phyloP scores from a whole-genome alignment of 768 basidiomycete genomes.

The Brasilioporus rufonigricans region DNA sequence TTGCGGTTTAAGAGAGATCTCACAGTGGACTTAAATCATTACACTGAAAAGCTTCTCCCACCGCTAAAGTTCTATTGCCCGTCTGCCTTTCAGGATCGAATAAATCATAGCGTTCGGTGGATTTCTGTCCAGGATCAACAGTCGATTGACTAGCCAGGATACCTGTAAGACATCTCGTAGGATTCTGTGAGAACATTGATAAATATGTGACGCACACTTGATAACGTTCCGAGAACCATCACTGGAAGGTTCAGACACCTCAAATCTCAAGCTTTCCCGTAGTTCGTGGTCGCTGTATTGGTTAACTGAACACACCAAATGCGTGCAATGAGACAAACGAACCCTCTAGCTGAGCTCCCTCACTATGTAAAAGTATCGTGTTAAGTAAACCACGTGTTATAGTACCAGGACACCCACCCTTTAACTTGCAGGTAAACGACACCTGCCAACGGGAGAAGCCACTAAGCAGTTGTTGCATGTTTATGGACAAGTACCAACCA shows the following conservation, averaged over 20 bases:
- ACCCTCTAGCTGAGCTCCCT: background rate
- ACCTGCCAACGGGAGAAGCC: background rate
- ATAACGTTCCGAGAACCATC: background rate
- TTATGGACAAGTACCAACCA: background rate
- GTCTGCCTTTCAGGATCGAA: background rate
- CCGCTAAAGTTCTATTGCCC: too few species aligned
- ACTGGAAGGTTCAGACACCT: background rate
- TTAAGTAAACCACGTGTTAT: background rate
- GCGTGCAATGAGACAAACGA: background rate
- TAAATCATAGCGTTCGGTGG: background rate
- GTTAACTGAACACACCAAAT: background rate
- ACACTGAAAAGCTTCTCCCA: too few species aligned
- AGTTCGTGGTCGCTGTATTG: background rate
- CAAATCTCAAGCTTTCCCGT: background rate
- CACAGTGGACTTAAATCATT: too few species aligned
- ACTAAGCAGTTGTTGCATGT: background rate
- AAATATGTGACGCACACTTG: background rate
- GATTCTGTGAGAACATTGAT: background rate
- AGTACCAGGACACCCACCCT: background rate
- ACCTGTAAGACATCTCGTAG: background rate
- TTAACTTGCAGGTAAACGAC: background rate
- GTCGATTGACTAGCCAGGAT: background rate
- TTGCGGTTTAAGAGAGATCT: too few species aligned
- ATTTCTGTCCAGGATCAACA: background rate
- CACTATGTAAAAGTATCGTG: background rate